Base-by-base conservation (phyloP, 805 yeast genomes). In the Starmera amethionina region DNA sequence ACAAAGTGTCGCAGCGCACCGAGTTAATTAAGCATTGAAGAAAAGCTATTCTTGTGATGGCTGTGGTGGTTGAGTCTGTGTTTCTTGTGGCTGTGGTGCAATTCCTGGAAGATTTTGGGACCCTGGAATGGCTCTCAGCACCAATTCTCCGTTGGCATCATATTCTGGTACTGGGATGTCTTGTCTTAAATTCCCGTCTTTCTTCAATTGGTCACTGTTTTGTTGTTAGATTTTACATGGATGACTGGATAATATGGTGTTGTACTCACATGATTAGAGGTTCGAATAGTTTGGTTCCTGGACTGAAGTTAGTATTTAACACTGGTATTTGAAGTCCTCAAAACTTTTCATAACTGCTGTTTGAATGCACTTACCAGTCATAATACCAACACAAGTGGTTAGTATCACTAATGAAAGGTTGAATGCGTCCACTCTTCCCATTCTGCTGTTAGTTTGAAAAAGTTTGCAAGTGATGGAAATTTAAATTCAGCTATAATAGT, bases 231-330 rank as follows among this genome's bases (percentile, higher is more conserved):
- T 14, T n/a, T n/a, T n/a, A n/a, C n/a, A n/a, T n/a, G n/a, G 11
- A 28, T 32, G 13, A 30, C 3, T 13, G 7, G 38, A 27, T 4
- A 13, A 15, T 5, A 22, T n/a, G 8, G 11, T 16, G 14, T 14
- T 15, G 19, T 37, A 72, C 80, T 52, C 65, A 73, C 79, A 82
- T 70, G 4, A 83, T 72, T 14, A 83, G 56, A 2, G 94, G 94
- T 49, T 79, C 79, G 65, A 85, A 83, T 60, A 83, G 83, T 53
- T 71, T 75, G 41, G 75, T 60, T 3, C 84, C 85, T 59, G 25
- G 7, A 14, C 5, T 22, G 25, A 22, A 7, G 25, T 22, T 22
- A 22, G 25, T 22, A 22, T 22, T 22, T 22, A 22, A 22, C 7
- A 22, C 25, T 7, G 7, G 25, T 22, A n/a, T n/a, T n/a, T n/a